Evolutionary conservation across 495 filamentous ascomycete species (phyloP).

Genomic region (Penicillium lagena): DNA sequence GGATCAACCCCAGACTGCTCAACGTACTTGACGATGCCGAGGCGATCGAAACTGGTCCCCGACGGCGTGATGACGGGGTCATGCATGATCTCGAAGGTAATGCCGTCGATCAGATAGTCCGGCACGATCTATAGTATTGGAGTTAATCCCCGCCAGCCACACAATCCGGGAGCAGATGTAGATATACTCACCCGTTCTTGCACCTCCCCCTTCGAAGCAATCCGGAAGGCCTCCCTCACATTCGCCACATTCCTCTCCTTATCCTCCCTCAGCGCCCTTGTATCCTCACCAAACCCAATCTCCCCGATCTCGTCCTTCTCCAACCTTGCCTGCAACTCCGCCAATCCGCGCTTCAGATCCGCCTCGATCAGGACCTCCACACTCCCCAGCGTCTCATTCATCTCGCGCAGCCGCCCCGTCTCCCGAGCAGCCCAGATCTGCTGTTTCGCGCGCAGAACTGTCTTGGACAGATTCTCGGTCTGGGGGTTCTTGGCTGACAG

Average conservation of each 20-base stretch:
- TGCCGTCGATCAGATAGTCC: slow-evolving; percentile 82
- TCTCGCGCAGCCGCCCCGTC: slow-evolving; percentile 38
- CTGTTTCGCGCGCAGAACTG: slow-evolving; percentile 76
- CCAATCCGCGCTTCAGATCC: slow-evolving; percentile 52
- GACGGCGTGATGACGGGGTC: slow-evolving; percentile 87
- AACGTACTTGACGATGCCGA: slow-evolving; percentile 82
- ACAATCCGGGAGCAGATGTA: not conserved
- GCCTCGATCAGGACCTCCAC: slow-evolving; percentile 43
- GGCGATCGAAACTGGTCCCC: slow-evolving; percentile 83
- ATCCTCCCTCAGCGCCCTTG: slow-evolving; percentile 36
- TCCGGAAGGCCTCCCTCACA: slow-evolving; percentile 35
- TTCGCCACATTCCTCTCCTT: slow-evolving; percentile 46
- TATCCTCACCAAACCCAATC: slow-evolving; percentile 37
- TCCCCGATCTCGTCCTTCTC: slow-evolving; percentile 41
- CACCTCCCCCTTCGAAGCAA: slow-evolving; percentile 53
- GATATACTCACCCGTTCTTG: slow-evolving; percentile 45
- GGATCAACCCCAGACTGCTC: slow-evolving; percentile 71
- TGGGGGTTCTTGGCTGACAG: slow-evolving; percentile 51
- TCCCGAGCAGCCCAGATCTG: slow-evolving; percentile 45
- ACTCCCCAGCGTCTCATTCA: slow-evolving; percentile 39
- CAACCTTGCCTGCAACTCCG: slow-evolving; percentile 33
- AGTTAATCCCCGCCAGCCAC: not conserved
- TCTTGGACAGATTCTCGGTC: slow-evolving; percentile 55
- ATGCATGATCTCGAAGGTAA: slow-evolving; percentile 87
- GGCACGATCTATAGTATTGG: slow-evolving; percentile 54